Percentiles rank a stretch among this genome's conserved stretches.
Evolutionary conservation across 1,284 basidiomycete genomes (phyloP).

Genomic region (Ceratobasidium theobromae): DNA sequence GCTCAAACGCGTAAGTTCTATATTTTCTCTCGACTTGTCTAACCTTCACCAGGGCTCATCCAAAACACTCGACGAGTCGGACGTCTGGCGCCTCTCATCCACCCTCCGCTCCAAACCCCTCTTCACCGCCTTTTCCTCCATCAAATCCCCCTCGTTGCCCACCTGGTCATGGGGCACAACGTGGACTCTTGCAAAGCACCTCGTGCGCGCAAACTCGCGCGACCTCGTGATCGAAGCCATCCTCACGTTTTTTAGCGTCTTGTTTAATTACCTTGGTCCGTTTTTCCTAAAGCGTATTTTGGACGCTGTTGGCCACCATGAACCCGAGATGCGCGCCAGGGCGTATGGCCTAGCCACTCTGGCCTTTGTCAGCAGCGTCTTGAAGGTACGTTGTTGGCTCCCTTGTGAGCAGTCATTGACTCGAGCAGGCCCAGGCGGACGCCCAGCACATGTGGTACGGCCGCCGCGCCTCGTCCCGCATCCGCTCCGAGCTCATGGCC

Average conservation of each 20-base stretch:
- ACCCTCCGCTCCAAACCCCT: constrained; percentile 67
- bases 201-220: constrained; percentile 69
- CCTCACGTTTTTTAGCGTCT: constrained; percentile 63
- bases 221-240: constrained; percentile 72
- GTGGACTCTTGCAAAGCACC: constrained; percentile 45
- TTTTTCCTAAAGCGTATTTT: constrained; percentile 56
- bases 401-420: not conserved
- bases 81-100: constrained; percentile 71
- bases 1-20: constrained; percentile 50
- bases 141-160: constrained; percentile 23
- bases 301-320: constrained; percentile 39
- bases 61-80: constrained; percentile 64
- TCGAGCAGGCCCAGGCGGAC: constrained; percentile 58
- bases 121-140: constrained; percentile 58
- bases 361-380: constrained; percentile 58
- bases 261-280: constrained; percentile 68
- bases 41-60: constrained; percentile 53
- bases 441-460: constrained; percentile 78
- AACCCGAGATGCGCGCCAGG: constrained; percentile 52
- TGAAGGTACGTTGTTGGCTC: constrained; percentile 46
- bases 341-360: constrained; percentile 75
- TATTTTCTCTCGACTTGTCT: constrained; percentile 37
- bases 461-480: constrained; percentile 67
- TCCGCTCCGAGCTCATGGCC: constrained; percentile 73
- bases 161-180: constrained; percentile 32